Base-by-base conservation (phyloP, 768 basidiomycete genomes). In the Phaeolepiota aurea region DNA sequence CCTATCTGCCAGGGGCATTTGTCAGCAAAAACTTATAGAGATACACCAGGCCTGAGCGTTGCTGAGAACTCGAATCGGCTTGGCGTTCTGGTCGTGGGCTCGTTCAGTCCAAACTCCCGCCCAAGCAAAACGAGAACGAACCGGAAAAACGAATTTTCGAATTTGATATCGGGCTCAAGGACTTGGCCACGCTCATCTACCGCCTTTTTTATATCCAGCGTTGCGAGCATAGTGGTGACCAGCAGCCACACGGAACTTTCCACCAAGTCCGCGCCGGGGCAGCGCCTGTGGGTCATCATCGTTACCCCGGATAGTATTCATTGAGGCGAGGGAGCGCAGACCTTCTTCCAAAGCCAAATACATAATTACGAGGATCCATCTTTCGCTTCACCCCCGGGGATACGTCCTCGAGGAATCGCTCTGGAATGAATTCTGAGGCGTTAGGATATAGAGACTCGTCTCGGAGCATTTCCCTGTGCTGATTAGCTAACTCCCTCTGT, bases 301-400 rank as follows among this genome's bases (percentile, higher is more conserved):
- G n/a, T n/a, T n/a, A n/a, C n/a, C n/a, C n/a, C n/a, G n/a, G n/a
- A n/a, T n/a, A n/a, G n/a, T n/a, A n/a, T n/a, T n/a, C n/a, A n/a
- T n/a, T n/a, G n/a, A n/a, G n/a, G n/a, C n/a, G n/a, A n/a, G n/a
- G n/a, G n/a, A n/a, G 18, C 7, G 16, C 14, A 14, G 15, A 50
- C 48, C 48, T 48, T 21, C 48, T 20, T 11, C 48, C 46, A 20
- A 47, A 50, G 4, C 48, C 46, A 35, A 50, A 47, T 4, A 23
- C 44, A 10, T 31, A 13, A 5, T 16, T 16, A 20, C 19, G 14
- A n/a, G 46, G 43, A 30, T 50, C 48, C 16, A 16, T 42, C 19
- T 42, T 42, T 12, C 43, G 45, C 14, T 30, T 35, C 13, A 33
- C 28, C 25, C 32, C 32, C 12, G 45, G 41, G 15, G 33, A 19